A percentile compares a stretch with the other conserved stretches of the same genome.
Conservation (phyloP, 441 rosid species). For the Populus hybrid region DNA sequence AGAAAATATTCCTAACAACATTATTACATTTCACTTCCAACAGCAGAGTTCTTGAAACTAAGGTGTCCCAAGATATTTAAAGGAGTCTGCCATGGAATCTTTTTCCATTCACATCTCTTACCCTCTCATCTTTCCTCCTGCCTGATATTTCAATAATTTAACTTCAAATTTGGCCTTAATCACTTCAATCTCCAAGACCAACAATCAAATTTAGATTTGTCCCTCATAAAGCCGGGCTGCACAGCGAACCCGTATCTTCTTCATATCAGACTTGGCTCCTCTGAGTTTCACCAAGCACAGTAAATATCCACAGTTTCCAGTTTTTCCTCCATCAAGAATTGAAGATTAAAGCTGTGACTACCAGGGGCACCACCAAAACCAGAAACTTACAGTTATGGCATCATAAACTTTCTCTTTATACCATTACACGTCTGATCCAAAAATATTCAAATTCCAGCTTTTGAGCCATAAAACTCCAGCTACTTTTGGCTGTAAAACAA, state of each 20-base stretch:
- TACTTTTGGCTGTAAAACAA: conserved; percentile 9
- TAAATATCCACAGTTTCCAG: not conserved
- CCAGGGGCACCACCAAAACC: not conserved
- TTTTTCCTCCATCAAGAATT: conserved; percentile 3
- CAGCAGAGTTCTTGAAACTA: not conserved
- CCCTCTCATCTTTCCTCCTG: not conserved
- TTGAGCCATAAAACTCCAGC: not conserved
- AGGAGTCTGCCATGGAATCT: not conserved
- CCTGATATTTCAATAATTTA: not conserved
- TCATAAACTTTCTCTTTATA: not conserved
- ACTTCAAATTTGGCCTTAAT: not conserved
- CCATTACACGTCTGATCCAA: not conserved
- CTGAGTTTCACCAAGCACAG: not conserved
- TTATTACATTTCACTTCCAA: not conserved
- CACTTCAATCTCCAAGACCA: not conserved
- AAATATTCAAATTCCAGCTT: conserved; percentile 1
- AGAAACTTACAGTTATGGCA: not conserved
- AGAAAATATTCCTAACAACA: not conserved
- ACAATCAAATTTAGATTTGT: not conserved
- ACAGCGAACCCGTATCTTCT: not conserved
- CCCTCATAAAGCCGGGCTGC: not conserved
- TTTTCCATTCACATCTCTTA: not conserved
- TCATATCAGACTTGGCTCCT: not conserved
- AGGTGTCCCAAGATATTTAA: not conserved
- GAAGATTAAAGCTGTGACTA: not conserved